Base-by-base conservation (phyloP, 352 stramenopile species). In the Globisporangium acanthophoron region DNA sequence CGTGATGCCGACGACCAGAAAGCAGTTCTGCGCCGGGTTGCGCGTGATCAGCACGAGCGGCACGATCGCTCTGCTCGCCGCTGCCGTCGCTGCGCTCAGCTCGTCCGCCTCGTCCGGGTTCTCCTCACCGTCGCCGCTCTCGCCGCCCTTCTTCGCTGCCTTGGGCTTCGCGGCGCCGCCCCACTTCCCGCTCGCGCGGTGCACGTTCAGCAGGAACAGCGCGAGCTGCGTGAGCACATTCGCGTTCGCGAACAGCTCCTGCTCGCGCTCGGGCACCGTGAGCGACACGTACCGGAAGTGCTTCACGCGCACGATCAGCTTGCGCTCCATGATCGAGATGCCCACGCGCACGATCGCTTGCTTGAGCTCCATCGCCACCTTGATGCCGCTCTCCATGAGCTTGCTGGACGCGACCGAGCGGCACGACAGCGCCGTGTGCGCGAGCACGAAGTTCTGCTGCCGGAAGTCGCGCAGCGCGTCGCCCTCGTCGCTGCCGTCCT, bases 271-370 rank as follows among this genome's bases (percentile, higher is more conserved):
- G 0, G 77, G 71, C 0, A 95, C 84, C 40, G 94, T 88, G 21
- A 99, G 66, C 55, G 96, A 98, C 5, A 97, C 95, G 69, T 98
- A 99, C 15, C 96, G 93, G 64, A 99, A 99, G 69, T 99, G 94
- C 65, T 96, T 97, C 12, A 98, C 88, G 8, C 92, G 80, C 18
- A 95, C 91, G 16, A 99, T 96, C 29, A 94, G 86, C 59, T 96
- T 96, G 12, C 96, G 88, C 54, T 99, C 95, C 63, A 98, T 90
- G 56, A 99, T 96, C 21, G 87, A 97, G 13, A 98, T 85, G 4
- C 93, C 96, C 9, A 98, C 96, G 8, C 88, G 70, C 29, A 98
- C 87, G 59, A 99, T 96, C 13, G 80, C 91, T 52, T 94, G 83
- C 70, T 99, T 97, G 51, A 99, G 74, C 35, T 88, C 78, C 90